Evolutionary conservation across 805 yeast genomes (phyloP).

Genomic region (Yamadazyma paraphyllophila): DNA sequence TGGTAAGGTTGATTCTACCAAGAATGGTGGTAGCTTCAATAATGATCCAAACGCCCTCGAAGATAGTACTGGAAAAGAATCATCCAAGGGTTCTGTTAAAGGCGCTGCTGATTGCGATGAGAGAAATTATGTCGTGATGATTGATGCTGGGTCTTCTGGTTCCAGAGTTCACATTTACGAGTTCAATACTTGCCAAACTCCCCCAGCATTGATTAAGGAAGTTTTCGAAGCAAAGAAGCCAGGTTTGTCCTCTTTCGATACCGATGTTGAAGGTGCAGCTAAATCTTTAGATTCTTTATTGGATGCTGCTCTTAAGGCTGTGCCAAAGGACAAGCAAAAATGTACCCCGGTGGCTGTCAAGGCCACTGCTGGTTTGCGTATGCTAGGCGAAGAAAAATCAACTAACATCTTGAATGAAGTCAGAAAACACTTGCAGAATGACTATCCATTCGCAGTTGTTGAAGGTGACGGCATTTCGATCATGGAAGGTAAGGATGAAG

Average conservation of each 20-base stretch:
- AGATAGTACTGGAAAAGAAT: not conserved
- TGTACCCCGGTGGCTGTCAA: slow-evolving; percentile 96
- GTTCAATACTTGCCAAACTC: slow-evolving; percentile 81
- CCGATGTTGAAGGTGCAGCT: slow-evolving; percentile 84
- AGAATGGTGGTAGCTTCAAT: slow-evolving; percentile 1
- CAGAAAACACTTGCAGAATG: slow-evolving; percentile 64
- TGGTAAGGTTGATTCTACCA: not conserved
- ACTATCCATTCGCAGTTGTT: slow-evolving; percentile 92
- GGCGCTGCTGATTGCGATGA: slow-evolving; percentile 24
- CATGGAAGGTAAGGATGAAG: slow-evolving; percentile 97
- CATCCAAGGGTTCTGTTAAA: not conserved
- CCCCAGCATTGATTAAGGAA: slow-evolving; percentile 79
- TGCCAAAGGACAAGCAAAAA: slow-evolving; percentile 67
- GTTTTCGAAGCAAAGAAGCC: slow-evolving; percentile 87
- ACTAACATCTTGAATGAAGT: slow-evolving; percentile 73
- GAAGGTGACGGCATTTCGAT: slow-evolving; percentile 82
- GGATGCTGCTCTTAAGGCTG: slow-evolving; percentile 67
- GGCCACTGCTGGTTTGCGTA: slow-evolving; percentile 96
- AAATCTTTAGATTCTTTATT: slow-evolving; percentile 81
- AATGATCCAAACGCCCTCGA: not conserved
- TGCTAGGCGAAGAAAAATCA: slow-evolving; percentile 76
- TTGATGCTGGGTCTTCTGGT: slow-evolving; percentile 98
- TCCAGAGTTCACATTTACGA: slow-evolving; percentile 93
- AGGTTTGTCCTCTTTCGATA: slow-evolving; percentile 83
- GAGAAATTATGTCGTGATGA: slow-evolving; percentile 80